These are phyloP conservation scores for Datura wrightii DNA, from an alignment of 257 asterid species.

Conservation along the genomic window DNA sequence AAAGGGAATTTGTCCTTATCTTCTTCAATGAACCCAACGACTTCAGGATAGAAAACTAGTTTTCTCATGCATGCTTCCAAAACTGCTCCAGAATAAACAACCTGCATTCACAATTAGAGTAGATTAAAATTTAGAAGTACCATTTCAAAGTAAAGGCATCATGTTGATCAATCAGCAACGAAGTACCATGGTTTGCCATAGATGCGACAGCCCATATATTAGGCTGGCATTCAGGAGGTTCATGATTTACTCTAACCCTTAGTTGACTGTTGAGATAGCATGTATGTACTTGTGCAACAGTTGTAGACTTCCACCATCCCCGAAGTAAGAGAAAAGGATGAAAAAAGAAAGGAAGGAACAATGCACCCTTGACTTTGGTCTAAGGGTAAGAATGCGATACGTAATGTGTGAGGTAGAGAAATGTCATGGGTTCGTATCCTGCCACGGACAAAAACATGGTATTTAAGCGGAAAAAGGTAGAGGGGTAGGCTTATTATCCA, in stretches of 20 bases:
- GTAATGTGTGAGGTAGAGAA: background rate
- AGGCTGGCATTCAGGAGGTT: background rate
- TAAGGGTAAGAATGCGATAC: background rate
- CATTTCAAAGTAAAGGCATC: background rate
- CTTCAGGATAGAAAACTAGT: slow-evolving; percentile 89
- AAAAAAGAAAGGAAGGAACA: background rate
- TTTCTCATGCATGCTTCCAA: slow-evolving; percentile 98
- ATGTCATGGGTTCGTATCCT: slow-evolving; percentile 8
- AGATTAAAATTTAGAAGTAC: background rate
- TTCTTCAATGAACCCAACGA: slow-evolving; percentile 89
- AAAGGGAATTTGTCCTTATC: slow-evolving; percentile 84
- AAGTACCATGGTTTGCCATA: background rate
- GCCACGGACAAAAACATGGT: background rate
- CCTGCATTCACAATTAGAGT: slow-evolving; percentile 47
- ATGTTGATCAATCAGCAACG: background rate
- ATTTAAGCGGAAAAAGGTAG: background rate
- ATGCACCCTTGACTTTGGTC: background rate
- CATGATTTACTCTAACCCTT: background rate
- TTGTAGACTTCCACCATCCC: background rate
- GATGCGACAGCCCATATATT: background rate
- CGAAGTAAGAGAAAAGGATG: background rate
- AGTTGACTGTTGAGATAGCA: background rate
- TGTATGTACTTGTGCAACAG: background rate
- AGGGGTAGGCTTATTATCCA: slow-evolving; percentile 1
- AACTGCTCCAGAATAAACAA: slow-evolving; percentile 76